Base-by-base conservation (phyloP, 192 early-diverging fungal genomes). In the Rhizophagus clarus region DNA sequence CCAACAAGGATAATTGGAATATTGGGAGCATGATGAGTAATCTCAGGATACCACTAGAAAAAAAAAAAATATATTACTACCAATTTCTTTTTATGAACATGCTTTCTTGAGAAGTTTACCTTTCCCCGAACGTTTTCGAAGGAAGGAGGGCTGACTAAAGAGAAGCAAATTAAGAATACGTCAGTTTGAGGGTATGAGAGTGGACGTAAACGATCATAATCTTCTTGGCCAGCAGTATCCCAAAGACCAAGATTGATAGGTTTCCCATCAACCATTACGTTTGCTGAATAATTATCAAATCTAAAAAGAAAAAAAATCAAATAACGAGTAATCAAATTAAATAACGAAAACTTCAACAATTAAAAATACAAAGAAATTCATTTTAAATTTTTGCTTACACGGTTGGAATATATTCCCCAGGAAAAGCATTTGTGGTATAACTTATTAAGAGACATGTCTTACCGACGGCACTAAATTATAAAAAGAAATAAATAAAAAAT, bases 341-440 rank as follows among this genome's bases (percentile, higher is more conserved):
- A 40, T 26, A 22, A 37, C 4, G 14, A 29, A 22, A 28, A 61
- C 49, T 11, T 34, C 3, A 8, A 17, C 6, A 45, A 24, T 15
- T 11, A 22, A 11, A 66, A 77, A 42, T 64, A 24, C 12, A 24
- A 17, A 26, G 22, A 40, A 2, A 5, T 63, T 64, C 6, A 28
- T 20, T 26, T 8, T 15, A 47, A n/a, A 28, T 24, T 24, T 34
- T 40, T 72, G 85, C 92, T 89, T 95, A 98, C 96, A 99, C 97
- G 74, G 97, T 99, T 71, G 97, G 97, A 83, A 99, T 98, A 83
- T 99, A 99, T 89, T 99, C 97, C 74, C 97, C 97, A 22, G 97
- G 97, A 88, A 99, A 99, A 40, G 98, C 98, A 89, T 99, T 99
- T 79, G 98, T 99, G 22, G 98, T 99, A 89, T 99, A 99, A 87